Conservation (phyloP, 2,329 filamentous ascomycete species). For the Colletotrichum melonis region DNA sequence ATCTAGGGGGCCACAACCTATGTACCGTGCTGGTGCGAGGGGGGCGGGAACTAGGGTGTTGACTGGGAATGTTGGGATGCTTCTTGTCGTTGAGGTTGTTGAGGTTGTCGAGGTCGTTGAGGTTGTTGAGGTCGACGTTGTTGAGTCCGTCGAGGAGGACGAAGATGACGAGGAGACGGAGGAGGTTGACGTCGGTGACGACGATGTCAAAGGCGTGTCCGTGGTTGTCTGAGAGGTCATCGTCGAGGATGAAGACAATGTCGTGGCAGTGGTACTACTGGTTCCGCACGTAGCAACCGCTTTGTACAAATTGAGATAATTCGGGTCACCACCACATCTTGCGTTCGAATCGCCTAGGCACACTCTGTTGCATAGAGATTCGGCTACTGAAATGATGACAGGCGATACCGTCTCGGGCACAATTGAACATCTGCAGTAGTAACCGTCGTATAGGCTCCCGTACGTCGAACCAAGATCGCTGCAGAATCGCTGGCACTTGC, state of each 20-base stretch:
- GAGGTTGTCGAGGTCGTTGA: not conserved
- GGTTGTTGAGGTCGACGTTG: not conserved
- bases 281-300: not conserved
- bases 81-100: not conserved
- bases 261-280: not conserved
- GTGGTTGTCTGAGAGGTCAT: too few relatives aligned
- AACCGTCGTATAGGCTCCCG: too few relatives aligned
- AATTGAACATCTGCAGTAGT: too few relatives aligned
- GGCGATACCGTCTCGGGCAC: too few relatives aligned
- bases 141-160: not conserved
- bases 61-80: not conserved
- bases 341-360: too few relatives aligned
- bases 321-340: too few relatives aligned
- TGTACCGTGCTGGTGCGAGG: not conserved
- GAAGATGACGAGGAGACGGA: too few relatives aligned
- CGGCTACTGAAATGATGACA: too few relatives aligned
- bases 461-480: too few relatives aligned
- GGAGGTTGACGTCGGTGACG: not conserved
- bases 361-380: too few relatives aligned
- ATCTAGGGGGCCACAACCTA: not conserved
- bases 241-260: not conserved
- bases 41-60: not conserved
- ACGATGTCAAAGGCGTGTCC: too few relatives aligned
- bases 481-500: not conserved
- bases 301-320: too few relatives aligned